Evolutionary conservation across 495 filamentous ascomycete genomes (phyloP).

Genomic region (Venustampulla echinocandica): DNA sequence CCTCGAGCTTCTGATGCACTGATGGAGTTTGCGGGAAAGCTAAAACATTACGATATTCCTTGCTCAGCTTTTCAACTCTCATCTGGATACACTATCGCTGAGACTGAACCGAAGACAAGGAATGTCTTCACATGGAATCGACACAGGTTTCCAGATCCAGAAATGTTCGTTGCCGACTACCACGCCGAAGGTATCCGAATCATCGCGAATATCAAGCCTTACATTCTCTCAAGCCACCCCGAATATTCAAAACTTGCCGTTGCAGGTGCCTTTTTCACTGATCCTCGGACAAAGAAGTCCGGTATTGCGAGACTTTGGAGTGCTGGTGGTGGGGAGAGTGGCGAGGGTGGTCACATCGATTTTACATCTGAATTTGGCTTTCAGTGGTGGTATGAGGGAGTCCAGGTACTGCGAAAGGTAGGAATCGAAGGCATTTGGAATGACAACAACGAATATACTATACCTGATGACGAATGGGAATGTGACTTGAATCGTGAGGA

Average conservation of each 20-base stretch:
- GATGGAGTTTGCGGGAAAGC: conserved; percentile 49
- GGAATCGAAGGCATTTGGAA: conserved; percentile 70
- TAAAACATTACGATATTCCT: conserved; percentile 55
- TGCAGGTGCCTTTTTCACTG: conserved; percentile 49
- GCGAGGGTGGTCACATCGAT: conserved; percentile 60
- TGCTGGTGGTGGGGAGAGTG: conserved; percentile 56
- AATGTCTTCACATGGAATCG: conserved; percentile 67
- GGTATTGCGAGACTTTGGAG: conserved; percentile 58
- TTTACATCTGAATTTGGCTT: conserved; percentile 57
- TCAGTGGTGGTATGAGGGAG: conserved; percentile 60
- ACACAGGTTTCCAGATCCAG: conserved; percentile 56
- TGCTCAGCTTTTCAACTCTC: conserved; percentile 65
- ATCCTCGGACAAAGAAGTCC: conserved; percentile 42
- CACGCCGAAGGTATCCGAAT: conserved; percentile 55
- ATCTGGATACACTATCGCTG: conserved; percentile 61
- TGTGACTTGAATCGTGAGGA: conserved; percentile 33
- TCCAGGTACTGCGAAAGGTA: conserved; percentile 46
- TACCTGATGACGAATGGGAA: conserved; percentile 55
- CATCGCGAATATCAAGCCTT: conserved; percentile 64
- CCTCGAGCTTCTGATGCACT: conserved; percentile 50
- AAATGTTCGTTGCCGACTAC: conserved; percentile 49
- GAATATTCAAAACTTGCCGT: conserved; percentile 48
- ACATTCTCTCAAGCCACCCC: conserved; percentile 55
- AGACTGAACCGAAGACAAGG: conserved; percentile 53
- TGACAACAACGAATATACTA: conserved; percentile 67